Base-by-base conservation (phyloP, 2,329 filamentous ascomycete genomes). In the Nannizziopsis barbatae region DNA sequence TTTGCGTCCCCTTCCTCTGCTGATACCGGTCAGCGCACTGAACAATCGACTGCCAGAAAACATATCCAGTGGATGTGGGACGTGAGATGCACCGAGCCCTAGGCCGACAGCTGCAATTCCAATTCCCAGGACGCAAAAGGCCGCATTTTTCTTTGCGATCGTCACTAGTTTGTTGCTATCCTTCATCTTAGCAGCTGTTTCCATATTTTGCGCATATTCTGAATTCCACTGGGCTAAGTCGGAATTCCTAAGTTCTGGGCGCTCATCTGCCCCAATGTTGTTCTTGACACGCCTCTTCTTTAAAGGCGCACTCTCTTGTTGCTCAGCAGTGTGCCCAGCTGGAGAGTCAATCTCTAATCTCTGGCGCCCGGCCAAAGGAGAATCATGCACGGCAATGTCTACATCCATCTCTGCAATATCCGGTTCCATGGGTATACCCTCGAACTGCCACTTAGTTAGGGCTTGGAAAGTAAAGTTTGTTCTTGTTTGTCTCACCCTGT, bases 161-260 rank as follows among this genome's bases (percentile, higher is more conserved):
- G 63, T 60, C 10, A 62, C 54, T 11, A 65, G 57, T 42, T 66
- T 70, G 31, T 70, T 65, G 5, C 65, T 58, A 4, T 64, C 55
- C 54, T 76, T 80, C 15, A 66, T 58, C 27, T 63, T 66, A 5
- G 58, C 57, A 7, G 70, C 71, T 10, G 65, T 62, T 1, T 62
- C 66, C 77, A 86, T 88, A 54, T 80, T 82, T 9, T 66, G 56
- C 1, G 75, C 54, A 53, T 84, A 85, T 22, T 77, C 66, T 1
- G 67, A 64, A 52, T 76, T 76, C 76, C 78, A 81, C n/a, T 64
- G 61, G 1, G 68, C 64, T 1, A 84, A 62, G 15, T 79, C 75
- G 5, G 67, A 64, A 55, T 79, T 81, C 50, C 70, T 71, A 18
- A 83, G 62, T 51, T 76, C 72, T 10, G 72, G 73, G 2, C 57